Evolutionary conservation across 2,329 filamentous ascomycete genomes (phyloP), one percentile per base, ranked within the genome.

Genomic region (Exophiala sp.): DNA sequence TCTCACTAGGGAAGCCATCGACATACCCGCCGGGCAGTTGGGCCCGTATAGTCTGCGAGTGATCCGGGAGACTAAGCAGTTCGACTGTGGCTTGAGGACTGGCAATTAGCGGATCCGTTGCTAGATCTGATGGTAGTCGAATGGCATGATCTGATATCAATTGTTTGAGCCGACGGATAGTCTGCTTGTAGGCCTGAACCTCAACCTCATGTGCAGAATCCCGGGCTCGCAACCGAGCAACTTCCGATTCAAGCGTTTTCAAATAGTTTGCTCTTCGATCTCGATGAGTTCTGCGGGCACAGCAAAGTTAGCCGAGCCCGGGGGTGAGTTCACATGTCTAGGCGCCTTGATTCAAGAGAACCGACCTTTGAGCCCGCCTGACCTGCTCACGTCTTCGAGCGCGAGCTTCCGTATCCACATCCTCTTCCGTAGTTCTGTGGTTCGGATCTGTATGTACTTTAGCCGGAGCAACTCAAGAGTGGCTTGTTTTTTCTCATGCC

Each of bases 211-310:
- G 51, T 1, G 54, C 45, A 9, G 58, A 53, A 46, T 60, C 57
- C 43, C 60, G 57, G 34, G 62, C 56, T 9, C 61, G 62, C 21
- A 65, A 50, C 3, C 55, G 54, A 22, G 57, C 55, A 7, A 64
- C 57, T 51, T 64, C 60, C 13, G 53, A 43, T 44, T 65, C 63
- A 9, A 65, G 56, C 11, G 59, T 56, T 46, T 62, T 62, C 43
- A 65, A 56, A 50, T 65, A 65, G 27, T 56, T 60, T 40, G 63
- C 63, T 55, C 61, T 65, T 35, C 63, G 56, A 45, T 63, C 61
- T 42, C 63, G 63, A 51, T 65, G 62, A 18, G 62, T 63, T 27
- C 63, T 65, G 37, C 42, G 16, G 16, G 21, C 11, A 34, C 19
- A 13, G n/a, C n/a, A n/a, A n/a, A n/a, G 35, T 51, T 41, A 52